Conservation (phyloP, 2,329 filamentous ascomycete genomes). For the Periconia macrospinosa region DNA sequence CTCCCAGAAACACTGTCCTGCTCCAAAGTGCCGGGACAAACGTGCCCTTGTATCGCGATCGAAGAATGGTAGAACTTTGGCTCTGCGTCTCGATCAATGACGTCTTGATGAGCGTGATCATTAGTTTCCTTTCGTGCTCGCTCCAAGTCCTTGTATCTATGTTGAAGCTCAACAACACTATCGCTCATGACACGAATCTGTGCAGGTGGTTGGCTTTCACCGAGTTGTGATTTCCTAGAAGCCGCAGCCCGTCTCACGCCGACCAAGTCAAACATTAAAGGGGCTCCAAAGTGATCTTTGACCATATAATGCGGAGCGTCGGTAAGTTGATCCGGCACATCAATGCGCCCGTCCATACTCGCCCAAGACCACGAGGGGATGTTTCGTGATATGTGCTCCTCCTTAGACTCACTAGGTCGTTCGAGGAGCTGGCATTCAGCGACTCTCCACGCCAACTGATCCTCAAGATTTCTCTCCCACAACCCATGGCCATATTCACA, state of each 20-base stretch:
- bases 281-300: constrained; percentile 14
- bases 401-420: constrained; percentile 12
- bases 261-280: constrained; percentile 13
- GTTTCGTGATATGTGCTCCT: constrained; percentile 3
- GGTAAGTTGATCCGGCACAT: constrained; percentile 16
- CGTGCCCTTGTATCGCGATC: constrained; percentile 19
- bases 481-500: constrained; percentile 24
- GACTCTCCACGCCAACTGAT: constrained; percentile 30
- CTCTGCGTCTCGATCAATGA: constrained; percentile 6
- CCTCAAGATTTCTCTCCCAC: constrained; percentile 25
- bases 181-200: constrained; percentile 15
- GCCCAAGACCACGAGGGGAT: constrained; percentile 29
- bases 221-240: not conserved
- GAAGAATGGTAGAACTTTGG: constrained; percentile 15
- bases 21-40: constrained; percentile 11
- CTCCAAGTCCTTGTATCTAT: not conserved
- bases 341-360: not conserved
- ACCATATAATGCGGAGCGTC: constrained; percentile 13
- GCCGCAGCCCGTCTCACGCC: constrained; percentile 7
- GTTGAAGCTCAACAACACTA: constrained; percentile 8
- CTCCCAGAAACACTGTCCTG: constrained; percentile 1
- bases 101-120: not conserved
- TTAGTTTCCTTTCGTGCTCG: not conserved
- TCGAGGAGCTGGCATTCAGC: constrained; percentile 9
- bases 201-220: not conserved